Conservation (phyloP, 495 filamentous ascomycete genomes). For the Penicillium goetzii region DNA sequence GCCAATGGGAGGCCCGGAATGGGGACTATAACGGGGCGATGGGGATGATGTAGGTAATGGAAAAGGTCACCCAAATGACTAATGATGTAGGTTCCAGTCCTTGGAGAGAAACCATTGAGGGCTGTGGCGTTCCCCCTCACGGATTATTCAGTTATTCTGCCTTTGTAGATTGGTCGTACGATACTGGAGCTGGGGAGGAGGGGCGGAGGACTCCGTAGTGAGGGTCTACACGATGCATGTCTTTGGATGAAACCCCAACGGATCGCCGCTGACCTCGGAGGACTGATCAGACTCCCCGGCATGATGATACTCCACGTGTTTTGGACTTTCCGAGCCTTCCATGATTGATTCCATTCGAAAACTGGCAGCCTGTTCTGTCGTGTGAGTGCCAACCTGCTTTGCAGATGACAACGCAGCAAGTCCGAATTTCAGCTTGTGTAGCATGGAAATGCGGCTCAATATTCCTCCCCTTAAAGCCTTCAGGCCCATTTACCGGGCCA, state of each 20-base stretch:
- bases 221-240: not conserved
- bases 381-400: not conserved
- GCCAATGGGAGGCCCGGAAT: conserved; percentile 17
- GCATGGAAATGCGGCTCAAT: not conserved
- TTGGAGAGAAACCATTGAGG: not conserved
- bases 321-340: not conserved
- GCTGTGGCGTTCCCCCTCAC: not conserved
- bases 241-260: not conserved
- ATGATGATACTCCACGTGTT: not conserved
- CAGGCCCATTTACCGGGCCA: not conserved
- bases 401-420: not conserved
- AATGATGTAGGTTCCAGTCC: not conserved
- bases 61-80: conserved; percentile 8
- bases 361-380: not conserved
- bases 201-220: not conserved
- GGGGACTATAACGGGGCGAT: not conserved
- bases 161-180: conserved; percentile 4
- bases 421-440: not conserved
- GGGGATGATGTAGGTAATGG: conserved; percentile 3
- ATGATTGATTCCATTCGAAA: not conserved
- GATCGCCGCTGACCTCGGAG: not conserved
- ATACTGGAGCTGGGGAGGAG: conserved; percentile 6
- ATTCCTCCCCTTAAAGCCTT: not conserved
- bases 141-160: not conserved
- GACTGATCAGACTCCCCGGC: conserved; percentile 1